Evolutionary conservation across 768 basidiomycete species (phyloP), one percentile per base, ranked within the genome.

Genomic region (Ephemerocybe angulata): DNA sequence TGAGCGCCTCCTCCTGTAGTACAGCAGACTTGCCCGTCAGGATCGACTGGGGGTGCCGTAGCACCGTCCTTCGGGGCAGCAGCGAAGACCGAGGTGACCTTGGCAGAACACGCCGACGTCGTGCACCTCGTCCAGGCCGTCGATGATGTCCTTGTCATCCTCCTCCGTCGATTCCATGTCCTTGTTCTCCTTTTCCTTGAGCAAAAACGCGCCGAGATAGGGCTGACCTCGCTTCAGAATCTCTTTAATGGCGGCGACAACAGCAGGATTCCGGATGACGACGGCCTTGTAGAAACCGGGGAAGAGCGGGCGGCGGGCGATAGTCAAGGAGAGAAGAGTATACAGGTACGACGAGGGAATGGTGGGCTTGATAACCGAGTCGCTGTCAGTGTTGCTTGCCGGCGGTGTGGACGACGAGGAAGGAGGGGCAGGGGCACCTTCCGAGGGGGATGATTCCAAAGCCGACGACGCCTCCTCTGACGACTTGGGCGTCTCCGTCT

Each of bases 221-320:
- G 95, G 94, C 67, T 98, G 96, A 0, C 95, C 95, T 40, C 93
- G 92, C 62, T 88, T 88, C 83, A 96, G 91, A 85, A 96, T 91
- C 66, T 97, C 94, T 71, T 93, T 91, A 66, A 99, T 90, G 13
- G 94, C 93, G 7, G 86, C 84, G 35, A 98, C 93, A 29, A 99
- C 96, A 0, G 84, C 80, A 0, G 93, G 92, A 60, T 98, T 90
- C 21, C 87, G 83, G 50, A 99, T 81, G 54, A 98, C 93, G 48
- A 98, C 95, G 2, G 95, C 96, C 69, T 98, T 97, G 80, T 98
- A 98, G 71, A 98, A 97, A 27, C 94, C 93, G 3, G 96, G 96
- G 74, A 98, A 98, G 43, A 98, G 85, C 1, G 96, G 96, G 17
- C 96, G 82, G 40, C 94, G 86, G 29, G 93, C 93, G 56, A 98